Evolutionary conservation across 2,329 filamentous ascomycete species (phyloP), one percentile per base, ranked within the genome.

Genomic region (Alternaria postmessia): DNA sequence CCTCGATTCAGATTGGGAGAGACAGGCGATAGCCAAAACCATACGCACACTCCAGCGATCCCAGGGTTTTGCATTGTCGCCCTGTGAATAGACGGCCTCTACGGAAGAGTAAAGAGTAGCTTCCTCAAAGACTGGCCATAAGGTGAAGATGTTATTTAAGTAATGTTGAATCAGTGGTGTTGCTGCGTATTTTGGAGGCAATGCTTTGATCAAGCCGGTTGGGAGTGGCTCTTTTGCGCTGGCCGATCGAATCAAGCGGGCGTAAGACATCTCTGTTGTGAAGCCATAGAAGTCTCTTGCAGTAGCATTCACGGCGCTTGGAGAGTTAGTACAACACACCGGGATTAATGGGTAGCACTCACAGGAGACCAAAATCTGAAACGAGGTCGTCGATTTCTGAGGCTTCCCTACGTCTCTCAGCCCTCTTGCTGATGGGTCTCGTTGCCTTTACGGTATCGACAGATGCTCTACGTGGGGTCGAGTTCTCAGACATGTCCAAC

Each of bases 311-410:
- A 99, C 92, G 5, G 94, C 93, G 57, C 93, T 95, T 53, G 8
- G 4, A 24, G 9, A 57, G 66, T 71, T 30, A 69, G 67, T 26
- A 44, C 2, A 18, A 26, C 7, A 44, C 14, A 36, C 18, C 4
- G 30, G 4, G 7, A 20, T 46, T 6, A 11, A 28, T 20, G 1
- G 18, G 24, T 12, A 9, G 52, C 49, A 80, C 89, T 79, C 77
- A 96, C 89, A 97, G 81, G 72, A 93, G 94, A 54, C 94, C 94
- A 83, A 98, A 97, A 73, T 97, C 94, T 1, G 94, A 96, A 22
- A 97, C 92, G 3, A 98, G 83, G 54, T 95, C 90, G 79, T 97
- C 94, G 54, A 97, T 93, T 76, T 96, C 92, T 0, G 89, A 91
- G 46, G 91, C 91, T 76, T 97, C 94, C 65, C 84, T 86, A 22